Conservation (phyloP, 2,329 filamentous ascomycete genomes). For the Nemania diffusa region DNA sequence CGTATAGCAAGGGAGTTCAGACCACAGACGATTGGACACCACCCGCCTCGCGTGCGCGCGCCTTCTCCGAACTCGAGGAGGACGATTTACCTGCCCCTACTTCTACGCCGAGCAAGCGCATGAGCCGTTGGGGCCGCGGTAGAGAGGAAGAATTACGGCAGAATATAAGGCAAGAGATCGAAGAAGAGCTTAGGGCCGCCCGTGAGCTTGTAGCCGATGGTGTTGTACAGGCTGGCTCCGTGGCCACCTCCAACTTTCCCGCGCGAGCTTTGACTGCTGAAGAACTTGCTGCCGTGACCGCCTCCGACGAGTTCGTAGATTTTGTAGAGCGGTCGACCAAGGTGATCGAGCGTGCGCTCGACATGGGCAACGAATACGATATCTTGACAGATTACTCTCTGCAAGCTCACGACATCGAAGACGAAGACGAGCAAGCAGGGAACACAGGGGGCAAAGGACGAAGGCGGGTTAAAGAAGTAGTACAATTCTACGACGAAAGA, state of each 20-base stretch:
- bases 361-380: slow-evolving; percentile 85
- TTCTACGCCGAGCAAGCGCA: slow-evolving; percentile 74
- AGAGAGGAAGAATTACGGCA: slow-evolving; percentile 89
- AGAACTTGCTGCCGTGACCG: slow-evolving; percentile 89
- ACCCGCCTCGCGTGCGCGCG: slow-evolving; percentile 62
- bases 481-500: slow-evolving; percentile 92
- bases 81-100: slow-evolving; percentile 67
- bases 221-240: slow-evolving; percentile 56
- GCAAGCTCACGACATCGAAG: slow-evolving; percentile 77
- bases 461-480: slow-evolving; percentile 83
- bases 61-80: slow-evolving; percentile 69
- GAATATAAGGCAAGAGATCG: slow-evolving; percentile 86
- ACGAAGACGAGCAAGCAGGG: slow-evolving; percentile 82
- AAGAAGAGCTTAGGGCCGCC: slow-evolving; percentile 85
- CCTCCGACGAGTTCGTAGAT: slow-evolving; percentile 91
- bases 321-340: slow-evolving; percentile 97
- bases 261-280: slow-evolving; percentile 82
- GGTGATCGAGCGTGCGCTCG: slow-evolving; percentile 93
- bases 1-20: slow-evolving; percentile 97
- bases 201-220: slow-evolving; percentile 68
- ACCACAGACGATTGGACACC: slow-evolving; percentile 80
- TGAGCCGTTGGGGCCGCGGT: slow-evolving; percentile 82
- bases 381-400: slow-evolving; percentile 94
- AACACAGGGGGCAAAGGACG: slow-evolving; percentile 77
- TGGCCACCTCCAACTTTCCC: slow-evolving; percentile 71